These are phyloP conservation scores for Furcasterigmium sp. DNA, from an alignment of 2,329 filamentous ascomycete species.

Conservation along the genomic window DNA sequence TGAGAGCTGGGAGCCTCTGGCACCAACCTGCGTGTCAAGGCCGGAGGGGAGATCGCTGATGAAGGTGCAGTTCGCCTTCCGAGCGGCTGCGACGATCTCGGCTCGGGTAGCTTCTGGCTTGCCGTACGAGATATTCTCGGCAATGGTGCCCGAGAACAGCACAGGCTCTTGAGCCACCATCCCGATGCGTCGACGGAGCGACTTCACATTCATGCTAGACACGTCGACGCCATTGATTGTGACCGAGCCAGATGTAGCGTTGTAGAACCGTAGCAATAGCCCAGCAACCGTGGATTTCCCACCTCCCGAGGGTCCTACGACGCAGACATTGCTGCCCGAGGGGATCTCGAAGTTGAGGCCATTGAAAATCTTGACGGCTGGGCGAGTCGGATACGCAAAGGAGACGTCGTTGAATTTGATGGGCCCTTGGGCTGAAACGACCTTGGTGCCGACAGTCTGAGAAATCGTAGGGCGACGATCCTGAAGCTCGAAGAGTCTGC, in stretches of 20 bases:
- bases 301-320: constrained; percentile 92
- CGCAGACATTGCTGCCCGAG: constrained; percentile 88
- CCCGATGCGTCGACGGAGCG: constrained; percentile 84
- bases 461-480: constrained; percentile 82
- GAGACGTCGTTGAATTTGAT: constrained; percentile 83
- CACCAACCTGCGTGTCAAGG: constrained; percentile 88
- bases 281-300: constrained; percentile 95
- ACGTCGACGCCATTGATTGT: constrained; percentile 82
- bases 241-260: constrained; percentile 71
- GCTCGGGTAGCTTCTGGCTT: constrained; percentile 69
- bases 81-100: constrained; percentile 81
- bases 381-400: constrained; percentile 91
- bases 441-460: constrained; percentile 75
- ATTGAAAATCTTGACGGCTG: constrained; percentile 87
- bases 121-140: constrained; percentile 89
- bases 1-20: constrained; percentile 86
- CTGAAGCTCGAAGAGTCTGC: constrained; percentile 89
- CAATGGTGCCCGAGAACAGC: constrained; percentile 78
- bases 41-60: constrained; percentile 96
- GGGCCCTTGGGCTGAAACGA: constrained; percentile 77
- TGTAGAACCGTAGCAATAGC: constrained; percentile 88
- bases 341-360: constrained; percentile 86
- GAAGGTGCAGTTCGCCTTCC: constrained; percentile 92
- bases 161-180: constrained; percentile 96
- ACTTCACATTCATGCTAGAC: constrained; percentile 84